Conservation (phyloP, 257 asterid genomes). For the Pogostemon cablin region DNA sequence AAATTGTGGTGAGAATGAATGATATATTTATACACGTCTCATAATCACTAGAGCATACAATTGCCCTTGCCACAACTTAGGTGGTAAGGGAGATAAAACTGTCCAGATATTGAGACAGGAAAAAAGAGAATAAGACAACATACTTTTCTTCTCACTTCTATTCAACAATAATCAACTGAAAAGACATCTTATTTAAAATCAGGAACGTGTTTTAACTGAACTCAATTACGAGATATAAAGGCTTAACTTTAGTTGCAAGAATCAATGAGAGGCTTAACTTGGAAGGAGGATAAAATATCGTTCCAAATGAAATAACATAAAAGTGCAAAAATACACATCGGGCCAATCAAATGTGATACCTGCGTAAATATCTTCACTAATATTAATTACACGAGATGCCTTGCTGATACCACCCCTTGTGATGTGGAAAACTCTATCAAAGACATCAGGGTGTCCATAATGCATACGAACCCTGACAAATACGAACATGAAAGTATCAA, state of each 20-base stretch:
- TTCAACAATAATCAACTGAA: not conserved
- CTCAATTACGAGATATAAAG: not conserved
- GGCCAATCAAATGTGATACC: conserved; percentile 48
- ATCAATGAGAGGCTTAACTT: not conserved
- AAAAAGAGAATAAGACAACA: not conserved
- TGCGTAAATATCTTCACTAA: conserved; percentile 93
- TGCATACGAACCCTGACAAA: conserved; percentile 93
- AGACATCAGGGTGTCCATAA: conserved; percentile 99
- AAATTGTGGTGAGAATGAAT: conserved; percentile 11
- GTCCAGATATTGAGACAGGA: conserved; percentile 6
- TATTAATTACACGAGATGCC: conserved; percentile 93
- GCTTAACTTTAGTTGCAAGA: not conserved
- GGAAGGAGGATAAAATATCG: not conserved
- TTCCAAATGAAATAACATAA: conserved; percentile 20
- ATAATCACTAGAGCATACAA: not conserved
- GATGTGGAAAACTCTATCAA: conserved; percentile 93
- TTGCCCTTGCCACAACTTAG: conserved; percentile 8
- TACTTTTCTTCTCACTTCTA: conserved; percentile 6
- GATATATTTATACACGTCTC: not conserved
- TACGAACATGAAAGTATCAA: conserved; percentile 31
- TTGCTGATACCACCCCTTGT: conserved; percentile 99
- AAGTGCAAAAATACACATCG: not conserved
- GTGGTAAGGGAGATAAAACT: conserved; percentile 8
- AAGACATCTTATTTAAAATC: not conserved
- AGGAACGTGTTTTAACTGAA: conserved; percentile 9